Conservation (phyloP, 768 basidiomycete genomes). For the Hericium coralloides region DNA sequence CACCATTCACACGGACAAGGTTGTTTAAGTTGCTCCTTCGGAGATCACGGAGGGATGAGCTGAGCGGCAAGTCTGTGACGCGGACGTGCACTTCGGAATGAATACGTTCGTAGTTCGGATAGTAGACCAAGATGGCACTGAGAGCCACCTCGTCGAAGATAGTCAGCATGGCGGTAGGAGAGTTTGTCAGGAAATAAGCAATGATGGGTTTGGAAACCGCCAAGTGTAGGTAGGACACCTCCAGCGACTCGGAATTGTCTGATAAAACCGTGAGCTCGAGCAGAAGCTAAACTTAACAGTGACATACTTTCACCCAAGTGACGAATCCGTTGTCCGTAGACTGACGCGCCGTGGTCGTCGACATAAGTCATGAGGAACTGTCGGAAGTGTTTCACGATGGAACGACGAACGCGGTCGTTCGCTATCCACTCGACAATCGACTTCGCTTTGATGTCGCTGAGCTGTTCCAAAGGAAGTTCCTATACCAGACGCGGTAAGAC, state of each 20-base stretch:
- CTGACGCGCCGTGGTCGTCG: conserved; percentile 84
- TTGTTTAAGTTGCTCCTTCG: conserved; percentile 90
- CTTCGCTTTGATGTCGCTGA: conserved; percentile 96
- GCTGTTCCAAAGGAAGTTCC: conserved; percentile 92
- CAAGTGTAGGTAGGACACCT: conserved; percentile 95
- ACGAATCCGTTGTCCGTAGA: conserved; percentile 91
- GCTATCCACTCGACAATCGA: conserved; percentile 98
- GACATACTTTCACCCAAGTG: conserved; percentile 86
- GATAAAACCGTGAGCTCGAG: neutral
- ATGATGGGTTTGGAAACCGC: conserved; percentile 88
- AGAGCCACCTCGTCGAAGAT: conserved; percentile 96
- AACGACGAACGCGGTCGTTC: conserved; percentile 80
- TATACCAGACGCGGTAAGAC: conserved; percentile 23
- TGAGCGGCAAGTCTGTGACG: conserved; percentile 87
- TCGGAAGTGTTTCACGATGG: conserved; percentile 88
- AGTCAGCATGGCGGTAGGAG: conserved; percentile 83
- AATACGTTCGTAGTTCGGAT: conserved; percentile 92
- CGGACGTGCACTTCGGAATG: conserved; percentile 98
- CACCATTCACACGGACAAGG: conserved; percentile 90
- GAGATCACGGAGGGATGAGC: conserved; percentile 86
- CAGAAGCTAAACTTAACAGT: neutral
- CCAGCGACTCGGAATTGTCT: conserved; percentile 97
- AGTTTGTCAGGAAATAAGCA: conserved; percentile 96
- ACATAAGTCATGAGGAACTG: conserved; percentile 95
- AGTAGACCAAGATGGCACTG: conserved; percentile 89